phyloP scores from a whole-genome alignment of 306 rosid genomes.

The Malus orientalis region DNA sequence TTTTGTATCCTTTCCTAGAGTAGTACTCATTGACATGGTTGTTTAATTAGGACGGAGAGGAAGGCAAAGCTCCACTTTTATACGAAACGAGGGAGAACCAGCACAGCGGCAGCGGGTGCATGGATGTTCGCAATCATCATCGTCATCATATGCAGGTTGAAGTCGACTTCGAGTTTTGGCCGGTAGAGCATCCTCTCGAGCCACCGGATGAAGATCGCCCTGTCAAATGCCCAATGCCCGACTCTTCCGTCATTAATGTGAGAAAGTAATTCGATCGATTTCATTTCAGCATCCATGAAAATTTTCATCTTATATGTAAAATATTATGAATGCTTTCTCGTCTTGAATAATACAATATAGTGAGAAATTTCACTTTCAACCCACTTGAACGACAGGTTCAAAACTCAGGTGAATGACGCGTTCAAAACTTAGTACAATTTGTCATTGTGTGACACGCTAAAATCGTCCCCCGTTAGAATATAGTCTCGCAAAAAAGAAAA shows the following conservation, averaged over 20 bases:
- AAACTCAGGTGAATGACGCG: too few relatives aligned
- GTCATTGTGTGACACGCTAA: too few relatives aligned
- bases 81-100: conserved; percentile 19
- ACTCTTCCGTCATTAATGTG: conserved; percentile 68
- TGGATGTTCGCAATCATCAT: conserved; percentile 9
- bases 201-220: conserved; percentile 93
- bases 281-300: not conserved
- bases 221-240: conserved; percentile 86
- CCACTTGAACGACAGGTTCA: too few relatives aligned
- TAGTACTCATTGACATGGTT: not conserved
- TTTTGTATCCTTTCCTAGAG: not conserved
- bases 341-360: not conserved
- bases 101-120: conserved; percentile 11
- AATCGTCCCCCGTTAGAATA: too few relatives aligned
- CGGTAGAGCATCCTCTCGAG: conserved; percentile 87
- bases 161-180: conserved; percentile 61
- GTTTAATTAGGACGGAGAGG: conserved; percentile 28
- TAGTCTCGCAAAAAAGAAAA: too few relatives aligned
- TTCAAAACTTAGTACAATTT: too few relatives aligned
- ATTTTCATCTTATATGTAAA: not conserved
- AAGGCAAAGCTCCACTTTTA: conserved; percentile 32
- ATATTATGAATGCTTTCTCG: not conserved
- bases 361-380: not conserved
- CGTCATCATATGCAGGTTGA: conserved; percentile 26
- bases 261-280: conserved; percentile 3